phyloP scores from a whole-genome alignment of 306 rosid species.

The Vigna nakashimae region DNA sequence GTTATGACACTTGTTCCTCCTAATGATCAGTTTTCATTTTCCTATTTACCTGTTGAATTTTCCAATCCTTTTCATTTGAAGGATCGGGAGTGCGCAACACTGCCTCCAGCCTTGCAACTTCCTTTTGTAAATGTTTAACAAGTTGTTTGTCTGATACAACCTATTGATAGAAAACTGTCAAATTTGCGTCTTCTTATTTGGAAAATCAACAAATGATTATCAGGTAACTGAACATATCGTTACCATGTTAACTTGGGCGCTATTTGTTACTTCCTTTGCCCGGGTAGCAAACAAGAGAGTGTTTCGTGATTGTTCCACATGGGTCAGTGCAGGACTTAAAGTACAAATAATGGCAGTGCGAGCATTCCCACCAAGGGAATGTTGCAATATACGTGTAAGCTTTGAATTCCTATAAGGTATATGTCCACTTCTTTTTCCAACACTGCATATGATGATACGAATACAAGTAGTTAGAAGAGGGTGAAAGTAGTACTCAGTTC shows the following conservation, averaged over 20 bases:
- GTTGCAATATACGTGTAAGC: slow-evolving; percentile 97
- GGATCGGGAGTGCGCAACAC: slow-evolving; percentile 95
- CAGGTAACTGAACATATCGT: slow-evolving; percentile 1
- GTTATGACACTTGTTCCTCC: slow-evolving; percentile 28
- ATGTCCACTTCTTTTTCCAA: slow-evolving; percentile 93
- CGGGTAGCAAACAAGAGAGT: slow-evolving; percentile 95
- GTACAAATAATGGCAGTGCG: slow-evolving; percentile 99
- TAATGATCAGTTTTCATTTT: background rate
- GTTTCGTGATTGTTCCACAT: slow-evolving; percentile 95
- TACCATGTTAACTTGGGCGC: slow-evolving; percentile 99
- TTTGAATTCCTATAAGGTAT: slow-evolving; percentile 98
- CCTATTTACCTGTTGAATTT: slow-evolving; percentile 88
- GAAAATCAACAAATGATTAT: background rate
- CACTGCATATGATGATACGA: slow-evolving; percentile 57
- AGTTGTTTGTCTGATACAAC: slow-evolving; percentile 95
- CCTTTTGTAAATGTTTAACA: slow-evolving; percentile 95
- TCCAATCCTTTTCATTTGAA: slow-evolving; percentile 76
- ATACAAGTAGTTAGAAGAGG: slow-evolving; percentile 24
- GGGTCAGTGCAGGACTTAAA: slow-evolving; percentile 92
- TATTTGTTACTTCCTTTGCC: slow-evolving; percentile 97
- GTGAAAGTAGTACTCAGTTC: slow-evolving; percentile 8
- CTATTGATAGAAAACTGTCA: slow-evolving; percentile 45
- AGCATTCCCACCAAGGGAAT: slow-evolving; percentile 98
- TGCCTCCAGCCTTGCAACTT: slow-evolving; percentile 98
- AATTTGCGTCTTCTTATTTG: background rate